Evolutionary conservation across 805 yeast species (phyloP), one percentile per base, ranked within the genome.

Genomic region (Yamadazyma sp.): DNA sequence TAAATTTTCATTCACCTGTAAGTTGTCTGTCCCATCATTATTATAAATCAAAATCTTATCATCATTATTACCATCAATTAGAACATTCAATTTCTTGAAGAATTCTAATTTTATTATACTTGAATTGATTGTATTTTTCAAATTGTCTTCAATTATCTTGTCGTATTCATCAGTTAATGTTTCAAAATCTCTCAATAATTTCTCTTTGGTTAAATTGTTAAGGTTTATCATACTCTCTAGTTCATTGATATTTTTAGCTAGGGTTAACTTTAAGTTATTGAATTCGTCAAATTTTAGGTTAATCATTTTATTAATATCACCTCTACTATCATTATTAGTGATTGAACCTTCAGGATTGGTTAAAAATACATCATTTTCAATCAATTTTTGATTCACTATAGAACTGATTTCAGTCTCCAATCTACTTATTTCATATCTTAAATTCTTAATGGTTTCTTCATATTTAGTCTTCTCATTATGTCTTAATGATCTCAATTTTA

Each of bases 81-180:
- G 65, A 5, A 83, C 52, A 1, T 88, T 91, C 40, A 82, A 50
- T 29, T 75, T 75, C 44, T 78, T 73, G 53, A 68, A 82, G 13
- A 84, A 59, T 47, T 76, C 75, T 33, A 82, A 55, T 47, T 78
- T 80, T 47, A 83, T 54, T 8, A 68, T 52, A 27, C 66, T 63
- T 8, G 75, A 59, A 48, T 75, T 71, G 32, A 60, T 59, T 45
- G 69, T 66, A 21, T 57, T 57, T 14, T 52, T 35, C 13, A 56
- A 55, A 30, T 51, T 59, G 40, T 52, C 58, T 23, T 52, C 55
- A 30, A 54, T 56, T 35, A 61, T 60, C 30, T 55, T 52, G 13
- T 35, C 18, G 18, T 23, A 51, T 35, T 33, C 53, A 55, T 27
- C 42, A 40, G 56, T 61, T 27, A 75, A 55, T 21, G 58, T 60